Evolutionary conservation across 1,284 basidiomycete species (phyloP).

Genomic region (Ustanciosporium gigantosporum): DNA sequence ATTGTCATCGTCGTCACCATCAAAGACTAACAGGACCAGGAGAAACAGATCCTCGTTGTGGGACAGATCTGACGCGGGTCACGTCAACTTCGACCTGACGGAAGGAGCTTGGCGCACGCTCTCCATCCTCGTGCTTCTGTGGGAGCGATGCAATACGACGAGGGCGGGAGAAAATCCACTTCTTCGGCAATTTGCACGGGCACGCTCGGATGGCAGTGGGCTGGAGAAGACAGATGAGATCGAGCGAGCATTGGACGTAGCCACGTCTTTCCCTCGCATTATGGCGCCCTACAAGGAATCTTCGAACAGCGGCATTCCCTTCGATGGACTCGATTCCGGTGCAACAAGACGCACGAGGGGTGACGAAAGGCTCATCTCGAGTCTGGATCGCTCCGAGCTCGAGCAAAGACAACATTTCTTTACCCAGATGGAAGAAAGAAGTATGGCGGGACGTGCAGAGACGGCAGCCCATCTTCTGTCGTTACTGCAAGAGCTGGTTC

Average conservation of each 20-base stretch:
- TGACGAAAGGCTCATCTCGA: constrained; percentile 9
- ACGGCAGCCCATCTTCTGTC: constrained; percentile 14
- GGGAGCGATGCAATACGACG: constrained; percentile 7
- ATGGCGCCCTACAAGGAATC: constrained; percentile 9
- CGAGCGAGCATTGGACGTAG: constrained; percentile 21
- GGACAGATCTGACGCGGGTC: too few relatives aligned
- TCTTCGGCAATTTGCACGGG: constrained; percentile 24
- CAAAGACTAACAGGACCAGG: too few relatives aligned
- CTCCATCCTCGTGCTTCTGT: constrained; percentile 13
- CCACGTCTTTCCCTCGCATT: constrained; percentile 20
- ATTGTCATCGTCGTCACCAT: too few relatives aligned
- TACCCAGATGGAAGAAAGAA: constrained; percentile 3
- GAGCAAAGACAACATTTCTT: constrained; percentile 12
- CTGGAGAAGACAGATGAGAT: constrained; percentile 11
- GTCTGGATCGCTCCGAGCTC: constrained; percentile 18
- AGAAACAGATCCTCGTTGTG: too few relatives aligned
- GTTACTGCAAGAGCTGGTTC: constrained; percentile 10
- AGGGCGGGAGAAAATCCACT: not conserved
- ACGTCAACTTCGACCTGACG: constrained; percentile 8
- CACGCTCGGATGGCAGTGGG: too few relatives aligned
- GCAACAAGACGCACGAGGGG: constrained; percentile 1
- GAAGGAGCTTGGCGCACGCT: constrained; percentile 38
- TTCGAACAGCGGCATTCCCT: not conserved
- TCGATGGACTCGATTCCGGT: too few relatives aligned
- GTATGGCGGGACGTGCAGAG: constrained; percentile 13